Conservation (phyloP, 768 basidiomycete species). For the Amanita fuliginea region DNA sequence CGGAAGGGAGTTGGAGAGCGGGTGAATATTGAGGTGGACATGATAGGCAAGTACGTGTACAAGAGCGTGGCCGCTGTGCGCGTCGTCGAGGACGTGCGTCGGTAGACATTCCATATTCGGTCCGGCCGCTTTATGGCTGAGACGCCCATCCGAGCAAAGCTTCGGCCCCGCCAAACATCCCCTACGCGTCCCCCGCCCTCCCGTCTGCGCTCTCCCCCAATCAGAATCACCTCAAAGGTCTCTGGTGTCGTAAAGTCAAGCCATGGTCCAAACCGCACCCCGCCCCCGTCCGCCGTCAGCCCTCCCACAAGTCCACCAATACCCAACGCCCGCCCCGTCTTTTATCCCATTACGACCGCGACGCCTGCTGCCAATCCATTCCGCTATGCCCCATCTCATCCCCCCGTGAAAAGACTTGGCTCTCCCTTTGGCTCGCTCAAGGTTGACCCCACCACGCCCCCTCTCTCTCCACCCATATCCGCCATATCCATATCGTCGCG, state of each 20-base stretch:
- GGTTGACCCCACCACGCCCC: slow-evolving; percentile 39
- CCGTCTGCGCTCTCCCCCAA: slow-evolving; percentile 18
- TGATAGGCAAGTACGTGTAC: slow-evolving; percentile 86
- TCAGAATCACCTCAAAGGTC: slow-evolving; percentile 53
- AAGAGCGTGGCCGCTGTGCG: slow-evolving; percentile 69
- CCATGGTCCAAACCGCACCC: slow-evolving; percentile 11
- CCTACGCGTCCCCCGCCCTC: slow-evolving; percentile 29
- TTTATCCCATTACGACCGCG: slow-evolving; percentile 49
- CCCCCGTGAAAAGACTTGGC: slow-evolving; percentile 11
- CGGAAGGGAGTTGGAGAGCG: slow-evolving; percentile 65
- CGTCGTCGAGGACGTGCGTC: slow-evolving; percentile 40
- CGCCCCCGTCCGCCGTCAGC: slow-evolving; percentile 24
- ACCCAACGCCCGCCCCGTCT: slow-evolving; percentile 15
- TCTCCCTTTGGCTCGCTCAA: slow-evolving; percentile 16
- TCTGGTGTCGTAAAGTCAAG: slow-evolving; percentile 32
- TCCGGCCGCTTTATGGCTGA: background rate
- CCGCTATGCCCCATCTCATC: slow-evolving; percentile 30
- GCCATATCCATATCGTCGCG: slow-evolving; percentile 67
- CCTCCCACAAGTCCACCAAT: slow-evolving; percentile 17
- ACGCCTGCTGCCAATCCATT: slow-evolving; percentile 48
- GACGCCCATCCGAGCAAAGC: background rate
- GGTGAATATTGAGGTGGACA: slow-evolving; percentile 94
- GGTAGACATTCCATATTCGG: slow-evolving; percentile 12
- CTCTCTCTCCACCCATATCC: slow-evolving; percentile 61
- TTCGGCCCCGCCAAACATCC: slow-evolving; percentile 22